Evolutionary conservation across 768 basidiomycete genomes (phyloP).

Genomic region (Leccinum uliginosum): DNA sequence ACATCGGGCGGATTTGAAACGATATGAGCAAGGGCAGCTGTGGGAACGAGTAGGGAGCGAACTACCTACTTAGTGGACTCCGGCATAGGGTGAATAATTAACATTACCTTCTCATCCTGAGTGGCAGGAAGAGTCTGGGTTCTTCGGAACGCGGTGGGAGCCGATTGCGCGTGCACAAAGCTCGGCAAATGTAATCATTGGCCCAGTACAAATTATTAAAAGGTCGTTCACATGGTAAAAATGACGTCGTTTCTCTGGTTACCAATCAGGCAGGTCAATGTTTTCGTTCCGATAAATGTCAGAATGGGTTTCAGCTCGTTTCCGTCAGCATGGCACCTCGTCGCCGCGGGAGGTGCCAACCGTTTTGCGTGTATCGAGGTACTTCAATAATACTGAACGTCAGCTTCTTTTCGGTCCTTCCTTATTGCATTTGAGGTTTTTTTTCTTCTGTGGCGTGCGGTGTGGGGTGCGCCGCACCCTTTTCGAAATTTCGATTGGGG

Average conservation of each 20-base stretch:
- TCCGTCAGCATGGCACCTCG: conserved; percentile 3
- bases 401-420: background rate
- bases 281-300: background rate
- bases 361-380: background rate
- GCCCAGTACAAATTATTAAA: conserved; percentile 6
- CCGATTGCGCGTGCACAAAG: background rate
- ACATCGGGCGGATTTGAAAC: conserved; percentile 10
- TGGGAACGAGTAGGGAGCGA: background rate
- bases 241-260: conserved; percentile 25
- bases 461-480: background rate
- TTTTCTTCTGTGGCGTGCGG: conserved; percentile 21
- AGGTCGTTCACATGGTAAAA: conserved; percentile 10
- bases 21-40: background rate
- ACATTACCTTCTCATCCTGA: background rate
- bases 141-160: background rate
- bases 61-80: background rate
- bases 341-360: conserved; percentile 6
- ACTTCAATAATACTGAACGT: background rate
- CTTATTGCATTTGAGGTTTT: background rate
- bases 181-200: background rate
- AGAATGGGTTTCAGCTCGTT: conserved; percentile 11
- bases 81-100: background rate
- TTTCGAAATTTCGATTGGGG: background rate
- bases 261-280: conserved; percentile 8
- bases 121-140: background rate